These are phyloP conservation scores for Ceratocystis eucalypticola DNA, from an alignment of 2,329 filamentous ascomycete species.

Conservation along the genomic window DNA sequence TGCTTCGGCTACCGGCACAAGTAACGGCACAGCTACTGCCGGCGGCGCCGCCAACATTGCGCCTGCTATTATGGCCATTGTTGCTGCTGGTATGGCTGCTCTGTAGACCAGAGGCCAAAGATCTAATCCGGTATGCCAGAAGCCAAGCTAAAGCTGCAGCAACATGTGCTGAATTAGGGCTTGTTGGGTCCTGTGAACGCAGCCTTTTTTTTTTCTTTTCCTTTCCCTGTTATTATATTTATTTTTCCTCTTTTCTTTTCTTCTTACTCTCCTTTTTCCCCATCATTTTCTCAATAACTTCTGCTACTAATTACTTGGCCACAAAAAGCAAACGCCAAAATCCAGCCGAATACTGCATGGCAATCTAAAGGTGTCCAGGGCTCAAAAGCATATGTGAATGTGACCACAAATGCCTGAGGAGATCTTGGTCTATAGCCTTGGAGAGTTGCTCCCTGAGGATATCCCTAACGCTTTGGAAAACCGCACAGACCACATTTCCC, in stretches of 20 bases:
- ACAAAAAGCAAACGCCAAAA: background rate
- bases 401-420: background rate
- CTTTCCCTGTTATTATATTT: background rate
- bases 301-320: slow-evolving; percentile 2
- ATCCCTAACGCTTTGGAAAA: background rate
- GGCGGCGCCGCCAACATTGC: slow-evolving; percentile 9
- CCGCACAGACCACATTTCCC: background rate
- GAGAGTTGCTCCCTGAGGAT: background rate
- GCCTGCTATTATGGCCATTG: background rate
- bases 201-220: background rate
- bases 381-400: background rate
- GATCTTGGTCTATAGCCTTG: background rate
- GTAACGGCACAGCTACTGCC: slow-evolving; percentile 19
- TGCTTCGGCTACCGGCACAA: slow-evolving; percentile 2
- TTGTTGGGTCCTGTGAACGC: background rate
- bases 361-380: background rate
- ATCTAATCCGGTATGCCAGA: background rate
- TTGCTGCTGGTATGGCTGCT: slow-evolving; percentile 10
- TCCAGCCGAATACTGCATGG: background rate
- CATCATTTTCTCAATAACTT: background rate
- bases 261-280: background rate
- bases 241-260: background rate
- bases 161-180: background rate
- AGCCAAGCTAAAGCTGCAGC: background rate
- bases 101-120: background rate